Percentiles rank a stretch among this genome's conserved stretches.
Evolutionary conservation across 2,329 filamentous ascomycete genomes (phyloP).

Genomic region (Didymellaceae sp.): DNA sequence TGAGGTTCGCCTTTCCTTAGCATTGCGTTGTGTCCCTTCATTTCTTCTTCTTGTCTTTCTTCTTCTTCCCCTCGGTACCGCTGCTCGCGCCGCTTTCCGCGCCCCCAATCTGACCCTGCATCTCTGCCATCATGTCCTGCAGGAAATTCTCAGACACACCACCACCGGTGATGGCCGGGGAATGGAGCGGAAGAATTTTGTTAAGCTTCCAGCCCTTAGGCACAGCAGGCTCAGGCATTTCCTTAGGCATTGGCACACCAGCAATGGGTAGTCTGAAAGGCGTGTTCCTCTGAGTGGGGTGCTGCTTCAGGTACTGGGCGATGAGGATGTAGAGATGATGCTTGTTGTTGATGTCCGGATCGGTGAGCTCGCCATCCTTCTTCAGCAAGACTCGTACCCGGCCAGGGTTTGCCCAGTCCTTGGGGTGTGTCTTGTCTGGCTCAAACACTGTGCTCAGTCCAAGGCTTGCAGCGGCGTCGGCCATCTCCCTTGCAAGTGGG

Average conservation of each 20-base stretch:
- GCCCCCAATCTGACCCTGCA: slow-evolving; percentile 61
- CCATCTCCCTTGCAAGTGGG: slow-evolving; percentile 87
- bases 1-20: neutral
- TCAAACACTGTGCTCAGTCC: slow-evolving; percentile 80
- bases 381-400: slow-evolving; percentile 81
- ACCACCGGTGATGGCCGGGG: slow-evolving; percentile 86
- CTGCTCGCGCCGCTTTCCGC: slow-evolving; percentile 30
- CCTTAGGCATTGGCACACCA: slow-evolving; percentile 71
- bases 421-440: slow-evolving; percentile 89
- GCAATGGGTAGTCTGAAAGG: slow-evolving; percentile 76
- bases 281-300: slow-evolving; percentile 77
- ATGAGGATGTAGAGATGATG: slow-evolving; percentile 87
- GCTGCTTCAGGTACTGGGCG: slow-evolving; percentile 73
- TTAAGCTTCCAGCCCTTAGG: slow-evolving; percentile 93
- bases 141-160: slow-evolving; percentile 94
- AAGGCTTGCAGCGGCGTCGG: slow-evolving; percentile 72
- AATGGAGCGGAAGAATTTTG: slow-evolving; percentile 83
- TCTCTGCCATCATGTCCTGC: slow-evolving; percentile 96
- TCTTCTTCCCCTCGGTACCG: slow-evolving; percentile 39
- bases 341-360: slow-evolving; percentile 70
- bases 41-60: slow-evolving; percentile 51
- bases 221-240: slow-evolving; percentile 69
- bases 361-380: slow-evolving; percentile 61
- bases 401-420: slow-evolving; percentile 97
- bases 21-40: slow-evolving; percentile 19